These are phyloP conservation scores for Lipomyces mesembrius DNA, from an alignment of 805 yeast genomes.

Conservation along the genomic window DNA sequence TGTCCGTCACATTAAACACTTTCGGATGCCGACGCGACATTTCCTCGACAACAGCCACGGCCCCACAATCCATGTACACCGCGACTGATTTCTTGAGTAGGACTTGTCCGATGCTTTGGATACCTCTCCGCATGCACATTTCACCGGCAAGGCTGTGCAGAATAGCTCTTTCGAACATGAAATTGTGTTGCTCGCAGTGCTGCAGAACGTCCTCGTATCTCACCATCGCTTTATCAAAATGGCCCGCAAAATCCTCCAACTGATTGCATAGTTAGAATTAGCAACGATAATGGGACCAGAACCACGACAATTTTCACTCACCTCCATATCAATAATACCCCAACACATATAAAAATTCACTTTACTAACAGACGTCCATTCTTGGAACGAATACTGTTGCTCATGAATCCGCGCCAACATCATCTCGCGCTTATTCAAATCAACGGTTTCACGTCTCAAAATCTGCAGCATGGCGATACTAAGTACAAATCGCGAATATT, in stretches of 20 bases:
- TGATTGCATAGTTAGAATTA: slow-evolving; percentile 4
- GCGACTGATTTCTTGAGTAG: slow-evolving; percentile 15
- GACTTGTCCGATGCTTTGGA: slow-evolving; percentile 14
- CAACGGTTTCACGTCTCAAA: neutral
- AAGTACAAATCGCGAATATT: slow-evolving; percentile 16
- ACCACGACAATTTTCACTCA: slow-evolving; percentile 4
- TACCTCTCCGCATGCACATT: slow-evolving; percentile 20
- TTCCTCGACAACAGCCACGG: slow-evolving; percentile 25
- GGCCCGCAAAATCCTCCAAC: slow-evolving; percentile 27
- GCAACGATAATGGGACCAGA: neutral
- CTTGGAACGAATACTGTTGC: slow-evolving; percentile 5
- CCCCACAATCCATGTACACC: slow-evolving; percentile 23
- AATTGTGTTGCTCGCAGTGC: slow-evolving; percentile 10
- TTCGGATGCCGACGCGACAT: slow-evolving; percentile 9
- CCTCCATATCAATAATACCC: slow-evolving; percentile 25
- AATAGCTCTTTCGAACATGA: slow-evolving; percentile 15
- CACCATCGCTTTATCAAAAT: slow-evolving; percentile 23
- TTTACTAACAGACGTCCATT: slow-evolving; percentile 7
- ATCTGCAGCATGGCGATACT: slow-evolving; percentile 22
- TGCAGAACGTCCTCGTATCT: slow-evolving; percentile 19
- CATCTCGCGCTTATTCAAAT: slow-evolving; percentile 19
- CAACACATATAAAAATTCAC: slow-evolving; percentile 13
- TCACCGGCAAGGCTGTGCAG: slow-evolving; percentile 14
- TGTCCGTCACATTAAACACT: neutral
- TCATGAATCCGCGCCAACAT: slow-evolving; percentile 28